Percentiles rank a stretch among this genome's conserved stretches.
phyloP scores from a whole-genome alignment of 768 basidiomycete species.

The Naganishia friedmannii region DNA sequence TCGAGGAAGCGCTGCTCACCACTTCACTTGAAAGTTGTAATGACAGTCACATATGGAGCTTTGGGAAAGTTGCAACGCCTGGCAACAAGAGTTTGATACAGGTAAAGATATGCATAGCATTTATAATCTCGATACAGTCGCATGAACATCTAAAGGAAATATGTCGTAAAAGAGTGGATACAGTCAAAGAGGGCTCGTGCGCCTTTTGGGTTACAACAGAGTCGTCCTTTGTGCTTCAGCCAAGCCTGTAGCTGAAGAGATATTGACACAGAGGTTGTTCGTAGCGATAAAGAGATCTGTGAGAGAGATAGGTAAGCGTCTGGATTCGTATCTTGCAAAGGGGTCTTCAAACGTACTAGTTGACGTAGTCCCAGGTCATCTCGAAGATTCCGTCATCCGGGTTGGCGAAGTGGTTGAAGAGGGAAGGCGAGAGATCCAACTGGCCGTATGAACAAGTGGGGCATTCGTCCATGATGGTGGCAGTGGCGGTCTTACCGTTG shows the following conservation, averaged over 20 bases:
- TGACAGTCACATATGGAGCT: neutral
- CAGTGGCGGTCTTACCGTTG: constrained; percentile 55
- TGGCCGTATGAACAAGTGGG: constrained; percentile 65
- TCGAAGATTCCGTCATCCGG: constrained; percentile 26
- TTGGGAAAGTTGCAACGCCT: neutral
- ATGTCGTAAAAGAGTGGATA: constrained; percentile 9
- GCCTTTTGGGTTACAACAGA: constrained; percentile 12
- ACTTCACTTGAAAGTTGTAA: neutral
- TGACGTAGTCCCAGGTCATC: constrained; percentile 30
- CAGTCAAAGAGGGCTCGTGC: constrained; percentile 4
- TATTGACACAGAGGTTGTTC: constrained; percentile 7
- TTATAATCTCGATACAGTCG: neutral
- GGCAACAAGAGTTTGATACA: neutral
- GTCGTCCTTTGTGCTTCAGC: constrained; percentile 2
- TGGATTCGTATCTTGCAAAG: neutral
- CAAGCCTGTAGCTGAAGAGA: neutral
- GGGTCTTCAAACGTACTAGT: constrained; percentile 4
- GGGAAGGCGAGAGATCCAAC: constrained; percentile 66
- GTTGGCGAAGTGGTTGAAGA: constrained; percentile 58
- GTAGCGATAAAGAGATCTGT: neutral
- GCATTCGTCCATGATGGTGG: constrained; percentile 68
- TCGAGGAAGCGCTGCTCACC: neutral
- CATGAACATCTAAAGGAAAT: neutral
- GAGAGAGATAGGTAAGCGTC: neutral
- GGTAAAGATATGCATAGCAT: neutral